Conservation (phyloP, 2,329 filamentous ascomycete species). For the Didymella lethalis region DNA sequence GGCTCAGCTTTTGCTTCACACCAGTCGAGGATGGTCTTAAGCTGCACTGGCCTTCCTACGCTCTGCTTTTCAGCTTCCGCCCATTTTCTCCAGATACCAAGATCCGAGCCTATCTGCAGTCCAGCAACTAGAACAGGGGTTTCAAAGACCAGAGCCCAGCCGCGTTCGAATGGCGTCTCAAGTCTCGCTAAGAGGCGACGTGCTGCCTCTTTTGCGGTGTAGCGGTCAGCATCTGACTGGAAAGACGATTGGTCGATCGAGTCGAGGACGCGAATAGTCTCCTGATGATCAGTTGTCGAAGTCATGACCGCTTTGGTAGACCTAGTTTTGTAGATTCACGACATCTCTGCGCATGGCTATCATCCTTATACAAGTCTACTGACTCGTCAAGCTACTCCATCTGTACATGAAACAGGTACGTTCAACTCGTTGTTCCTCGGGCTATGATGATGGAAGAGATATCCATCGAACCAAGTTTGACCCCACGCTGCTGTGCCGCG, state of each 20-base stretch:
- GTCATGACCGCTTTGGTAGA: background rate
- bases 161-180: conserved; percentile 15
- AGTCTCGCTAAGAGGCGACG: conserved; percentile 18
- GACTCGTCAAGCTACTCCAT: background rate
- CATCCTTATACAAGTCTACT: background rate
- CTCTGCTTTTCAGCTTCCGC: conserved; percentile 7
- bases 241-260: conserved; percentile 7
- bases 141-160: conserved; percentile 15
- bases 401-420: background rate
- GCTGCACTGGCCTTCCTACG: background rate
- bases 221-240: conserved; percentile 12
- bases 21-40: conserved; percentile 8
- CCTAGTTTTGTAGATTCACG: background rate
- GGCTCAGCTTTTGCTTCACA: conserved; percentile 6
- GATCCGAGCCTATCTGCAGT: conserved; percentile 13
- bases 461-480: background rate
- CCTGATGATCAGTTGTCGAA: background rate
- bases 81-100: conserved; percentile 15
- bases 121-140: conserved; percentile 14
- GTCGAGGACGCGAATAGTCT: conserved; percentile 2
- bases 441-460: background rate
- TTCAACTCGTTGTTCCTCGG: background rate
- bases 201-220: conserved; percentile 19
- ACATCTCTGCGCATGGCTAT: background rate
- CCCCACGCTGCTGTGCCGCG: background rate